A percentile compares a stretch with the other conserved stretches of the same genome.
Conservation (phyloP, 257 asterid genomes). For the Capsicum baccatum region DNA sequence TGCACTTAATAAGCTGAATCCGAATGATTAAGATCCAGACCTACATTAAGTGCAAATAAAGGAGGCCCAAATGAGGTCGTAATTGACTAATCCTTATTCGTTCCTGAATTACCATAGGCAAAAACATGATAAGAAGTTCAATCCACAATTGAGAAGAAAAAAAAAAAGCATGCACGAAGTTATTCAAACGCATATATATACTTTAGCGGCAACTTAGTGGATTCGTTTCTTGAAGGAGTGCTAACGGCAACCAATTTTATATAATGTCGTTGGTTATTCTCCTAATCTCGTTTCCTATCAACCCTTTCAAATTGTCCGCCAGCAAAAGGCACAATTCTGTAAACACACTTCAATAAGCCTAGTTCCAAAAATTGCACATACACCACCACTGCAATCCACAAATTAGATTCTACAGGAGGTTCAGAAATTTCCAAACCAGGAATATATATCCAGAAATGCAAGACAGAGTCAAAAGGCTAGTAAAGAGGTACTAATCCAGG, state of each 20-base stretch:
- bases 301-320: slow-evolving; percentile 21
- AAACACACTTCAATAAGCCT: slow-evolving; percentile 15
- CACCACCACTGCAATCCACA: neutral
- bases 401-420: neutral
- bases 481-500: neutral
- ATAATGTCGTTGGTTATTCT: neutral
- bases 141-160: slow-evolving; percentile 4
- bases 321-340: slow-evolving; percentile 8
- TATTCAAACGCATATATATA: neutral
- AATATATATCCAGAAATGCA: neutral
- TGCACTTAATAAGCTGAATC: neutral
- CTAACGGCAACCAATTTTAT: neutral
- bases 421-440: neutral
- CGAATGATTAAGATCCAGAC: neutral
- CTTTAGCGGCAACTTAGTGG: neutral
- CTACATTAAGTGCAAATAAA: too few species aligned
- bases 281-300: slow-evolving; percentile 8
- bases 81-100: neutral
- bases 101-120: neutral
- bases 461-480: neutral
- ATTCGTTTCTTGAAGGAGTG: neutral
- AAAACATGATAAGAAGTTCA: neutral
- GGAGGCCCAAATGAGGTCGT: too few species aligned
- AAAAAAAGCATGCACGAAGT: neutral
- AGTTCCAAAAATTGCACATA: neutral